Evolutionary conservation across 2,329 filamentous ascomycete species (phyloP), one percentile per base, ranked within the genome.

Genomic region (Colletotrichum gigasporum): DNA sequence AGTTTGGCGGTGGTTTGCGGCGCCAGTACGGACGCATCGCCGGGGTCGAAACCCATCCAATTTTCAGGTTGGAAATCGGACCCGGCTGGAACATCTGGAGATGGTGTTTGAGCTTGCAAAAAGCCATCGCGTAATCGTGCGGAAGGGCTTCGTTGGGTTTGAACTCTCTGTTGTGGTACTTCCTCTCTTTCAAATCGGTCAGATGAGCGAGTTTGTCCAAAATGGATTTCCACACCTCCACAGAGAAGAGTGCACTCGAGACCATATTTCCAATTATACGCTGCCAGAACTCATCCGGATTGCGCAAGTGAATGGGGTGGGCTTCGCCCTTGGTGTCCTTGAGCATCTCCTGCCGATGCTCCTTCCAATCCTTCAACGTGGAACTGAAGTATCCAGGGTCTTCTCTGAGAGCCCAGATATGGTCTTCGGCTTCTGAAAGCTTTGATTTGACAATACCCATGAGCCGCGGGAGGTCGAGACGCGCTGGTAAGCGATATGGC

Each of bases 361-460:
- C 83, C 20, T 74, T 76, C 26, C 70, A 68, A 1, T 85, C 81
- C 8, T 70, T 65, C 1, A 87, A 42, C 0, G 72, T 57, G 2
- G 83, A 75, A 4, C 77, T 72, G 66, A 89, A 89, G 72, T 88
- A 89, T 1, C 73, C 73, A 0, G 87, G 86, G 69, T 90, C 87
- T 68, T 90, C 87, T 7, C 86, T 79, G 3, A 90, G 73, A 0
- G 78, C 69, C 80, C 80, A 85, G 0, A 88, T 42, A 67, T 88
- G 84, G 70, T 89, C 86, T 57, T 86, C 80, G 0, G 80, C 79
- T 3, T 77, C 76, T 0, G 75, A 69, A 0, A 68, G 68, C 63
- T 76, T 80, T 0, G 83, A 82, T 2, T 69, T 70, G 0, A 86
- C 73, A 4, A 89, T 68, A 2, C 73, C 70, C 37, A 79, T 73